A percentile compares a stretch with the other conserved stretches of the same genome.
Evolutionary conservation across 306 rosid species (phyloP).

Genomic region (Sphenostylis stenocarpa): DNA sequence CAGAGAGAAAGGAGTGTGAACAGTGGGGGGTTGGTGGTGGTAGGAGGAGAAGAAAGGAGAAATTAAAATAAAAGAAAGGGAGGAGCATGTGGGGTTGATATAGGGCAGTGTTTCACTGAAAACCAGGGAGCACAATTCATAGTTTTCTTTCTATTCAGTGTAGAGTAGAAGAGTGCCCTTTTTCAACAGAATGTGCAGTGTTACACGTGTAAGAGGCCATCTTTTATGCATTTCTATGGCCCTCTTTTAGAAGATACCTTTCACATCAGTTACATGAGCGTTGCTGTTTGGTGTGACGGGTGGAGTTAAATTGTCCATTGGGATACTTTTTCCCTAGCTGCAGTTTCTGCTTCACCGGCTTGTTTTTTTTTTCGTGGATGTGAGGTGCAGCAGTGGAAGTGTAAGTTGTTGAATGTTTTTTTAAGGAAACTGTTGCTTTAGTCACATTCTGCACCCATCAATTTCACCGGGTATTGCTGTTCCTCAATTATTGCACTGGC

Average conservation of each 20-base stretch:
- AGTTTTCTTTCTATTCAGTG: slow-evolving; percentile 37
- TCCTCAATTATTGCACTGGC: slow-evolving; percentile 25
- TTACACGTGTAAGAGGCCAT: slow-evolving; percentile 49
- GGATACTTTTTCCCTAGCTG: slow-evolving; percentile 2
- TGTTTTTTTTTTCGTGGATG: slow-evolving; percentile 6
- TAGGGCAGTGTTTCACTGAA: slow-evolving; percentile 63
- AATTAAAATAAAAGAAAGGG: slow-evolving; percentile 9
- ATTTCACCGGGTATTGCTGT: slow-evolving; percentile 33
- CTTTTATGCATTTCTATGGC: slow-evolving; percentile 38
- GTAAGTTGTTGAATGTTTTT: slow-evolving; percentile 43
- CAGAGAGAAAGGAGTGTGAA: slow-evolving; percentile 27
- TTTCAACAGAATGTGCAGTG: slow-evolving; percentile 48
- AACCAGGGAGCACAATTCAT: slow-evolving; percentile 58
- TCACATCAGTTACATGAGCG: slow-evolving; percentile 40
- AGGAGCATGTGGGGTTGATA: slow-evolving; percentile 65
- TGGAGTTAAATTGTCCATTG: slow-evolving; percentile 37
- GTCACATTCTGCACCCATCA: slow-evolving; percentile 15
- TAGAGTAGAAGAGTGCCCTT: slow-evolving; percentile 20
- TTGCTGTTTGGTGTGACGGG: slow-evolving; percentile 51
- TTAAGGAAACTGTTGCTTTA: slow-evolving; percentile 16
- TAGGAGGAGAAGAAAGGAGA: slow-evolving; percentile 5
- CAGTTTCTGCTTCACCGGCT: slow-evolving; percentile 3
- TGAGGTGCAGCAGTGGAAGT: slow-evolving; percentile 28
- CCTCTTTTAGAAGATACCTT: slow-evolving; percentile 32
- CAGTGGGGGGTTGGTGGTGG: slow-evolving; percentile 40